A percentile compares a stretch with the other conserved stretches of the same genome.
phyloP scores from a whole-genome alignment of 306 rosid species.

The Mucuna pruriens region DNA sequence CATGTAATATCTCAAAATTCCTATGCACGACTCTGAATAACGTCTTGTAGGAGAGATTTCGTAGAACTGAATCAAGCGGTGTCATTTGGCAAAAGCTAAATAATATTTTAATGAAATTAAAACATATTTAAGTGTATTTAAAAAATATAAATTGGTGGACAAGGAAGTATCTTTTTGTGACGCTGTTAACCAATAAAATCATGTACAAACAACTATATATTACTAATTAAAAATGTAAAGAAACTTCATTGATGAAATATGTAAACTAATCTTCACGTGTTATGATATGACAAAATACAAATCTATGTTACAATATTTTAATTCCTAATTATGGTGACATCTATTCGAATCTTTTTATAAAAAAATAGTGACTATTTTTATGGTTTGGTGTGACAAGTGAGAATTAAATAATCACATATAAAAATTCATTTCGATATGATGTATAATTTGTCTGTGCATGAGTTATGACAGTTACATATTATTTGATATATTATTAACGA shows the following conservation, averaged over 20 bases:
- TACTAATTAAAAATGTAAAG: not conserved
- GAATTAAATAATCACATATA: not conserved
- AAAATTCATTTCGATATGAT: not conserved
- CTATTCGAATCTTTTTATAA: not conserved
- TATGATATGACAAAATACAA: not conserved
- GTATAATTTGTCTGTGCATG: not conserved
- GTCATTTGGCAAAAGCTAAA: no score
- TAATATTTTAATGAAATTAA: no score
- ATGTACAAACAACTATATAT: not conserved
- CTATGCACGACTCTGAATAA: no score
- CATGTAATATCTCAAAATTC: no score
- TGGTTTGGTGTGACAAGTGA: not conserved
- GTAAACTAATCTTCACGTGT: not conserved
- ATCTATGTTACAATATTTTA: not conserved
- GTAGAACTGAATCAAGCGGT: no score
- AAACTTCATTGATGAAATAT: not conserved
- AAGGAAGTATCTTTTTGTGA: not conserved
- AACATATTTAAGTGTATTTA: no score
- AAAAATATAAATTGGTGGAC: not conserved
- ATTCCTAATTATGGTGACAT: not conserved
- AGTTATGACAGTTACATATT: not conserved
- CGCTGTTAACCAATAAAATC: not conserved
- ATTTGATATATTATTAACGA: not conserved
- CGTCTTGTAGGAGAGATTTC: no score
- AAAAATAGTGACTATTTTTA: not conserved